Percentiles rank a stretch among this genome's conserved stretches.
These are phyloP conservation scores for Wickerhamiella dianesei DNA, from an alignment of 805 yeast species.

Conservation along the genomic window DNA sequence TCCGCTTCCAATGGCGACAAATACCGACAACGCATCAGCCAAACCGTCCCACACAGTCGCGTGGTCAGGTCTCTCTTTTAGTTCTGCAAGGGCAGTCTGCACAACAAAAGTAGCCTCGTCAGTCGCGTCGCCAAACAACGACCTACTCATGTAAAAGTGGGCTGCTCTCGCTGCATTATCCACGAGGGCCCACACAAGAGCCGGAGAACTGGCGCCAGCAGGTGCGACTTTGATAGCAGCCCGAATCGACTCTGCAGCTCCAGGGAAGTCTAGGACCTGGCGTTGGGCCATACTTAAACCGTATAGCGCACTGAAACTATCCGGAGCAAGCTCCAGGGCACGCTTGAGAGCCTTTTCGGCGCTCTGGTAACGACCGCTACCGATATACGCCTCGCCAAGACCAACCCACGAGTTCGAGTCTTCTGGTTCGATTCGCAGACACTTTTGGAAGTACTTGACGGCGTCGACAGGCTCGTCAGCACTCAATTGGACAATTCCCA, in stretches of 20 bases:
- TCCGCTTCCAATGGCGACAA: background rate
- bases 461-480: conserved; percentile 62
- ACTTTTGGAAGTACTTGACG: conserved; percentile 77
- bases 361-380: conserved; percentile 77
- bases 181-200: conserved; percentile 44
- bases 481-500: conserved; percentile 69
- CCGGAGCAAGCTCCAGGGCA: conserved; percentile 41
- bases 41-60: conserved; percentile 55
- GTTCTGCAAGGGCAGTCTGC: conserved; percentile 30
- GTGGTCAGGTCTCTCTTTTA: conserved; percentile 24
- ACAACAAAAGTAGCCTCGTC: conserved; percentile 36
- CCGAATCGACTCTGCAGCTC: conserved; percentile 38
- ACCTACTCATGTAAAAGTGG: conserved; percentile 37
- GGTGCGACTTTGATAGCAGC: conserved; percentile 11
- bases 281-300: conserved; percentile 54
- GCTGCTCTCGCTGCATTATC: conserved; percentile 31
- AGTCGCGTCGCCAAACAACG: conserved; percentile 55
- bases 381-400: conserved; percentile 86
- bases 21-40: conserved; percentile 19
- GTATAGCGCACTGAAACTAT: conserved; percentile 50
- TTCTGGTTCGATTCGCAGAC: conserved; percentile 50
- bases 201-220: conserved; percentile 25
- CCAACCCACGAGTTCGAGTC: conserved; percentile 87
- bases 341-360: conserved; percentile 68
- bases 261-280: conserved; percentile 50